phyloP scores from a whole-genome alignment of 208 protist genomes.

The Angomonas ambiguus region DNA sequence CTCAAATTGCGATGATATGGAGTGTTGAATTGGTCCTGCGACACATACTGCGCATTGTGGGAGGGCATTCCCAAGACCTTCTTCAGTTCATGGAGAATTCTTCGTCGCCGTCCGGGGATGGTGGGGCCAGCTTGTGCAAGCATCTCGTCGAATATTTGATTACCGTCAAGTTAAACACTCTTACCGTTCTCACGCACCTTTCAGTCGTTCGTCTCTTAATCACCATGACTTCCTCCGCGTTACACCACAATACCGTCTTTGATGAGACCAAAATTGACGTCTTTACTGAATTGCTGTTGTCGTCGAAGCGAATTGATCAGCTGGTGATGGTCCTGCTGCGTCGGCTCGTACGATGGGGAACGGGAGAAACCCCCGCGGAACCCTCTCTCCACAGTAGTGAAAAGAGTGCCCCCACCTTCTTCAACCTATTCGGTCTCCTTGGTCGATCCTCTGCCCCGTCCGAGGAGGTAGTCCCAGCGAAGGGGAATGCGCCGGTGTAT shows the following conservation, averaged over 20 bases:
- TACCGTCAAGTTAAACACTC: conserved; percentile 23
- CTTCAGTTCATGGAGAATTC: conserved; percentile 28
- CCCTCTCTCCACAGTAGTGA: conserved; percentile 34
- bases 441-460: neutral
- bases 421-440: neutral
- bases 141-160: conserved; percentile 41
- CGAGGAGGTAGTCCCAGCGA: neutral
- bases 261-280: conserved; percentile 53
- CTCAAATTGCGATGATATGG: conserved; percentile 29
- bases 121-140: conserved; percentile 37
- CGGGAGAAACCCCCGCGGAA: conserved; percentile 4
- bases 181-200: conserved; percentile 45
- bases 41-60: conserved; percentile 30
- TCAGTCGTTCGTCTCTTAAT: conserved; percentile 56
- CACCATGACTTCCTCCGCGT: conserved; percentile 67
- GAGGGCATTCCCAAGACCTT: conserved; percentile 30
- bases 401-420: neutral
- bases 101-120: neutral
- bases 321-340: conserved; percentile 43
- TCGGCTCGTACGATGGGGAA: conserved; percentile 53
- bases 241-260: conserved; percentile 63
- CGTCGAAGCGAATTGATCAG: conserved; percentile 23
- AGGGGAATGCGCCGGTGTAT: neutral
- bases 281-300: conserved; percentile 75
- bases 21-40: conserved; percentile 60